Percentiles rank a stretch among this genome's conserved stretches.
Conservation (phyloP, 371 early-diverging fungal genomes). For the Rhizopus delemar region DNA sequence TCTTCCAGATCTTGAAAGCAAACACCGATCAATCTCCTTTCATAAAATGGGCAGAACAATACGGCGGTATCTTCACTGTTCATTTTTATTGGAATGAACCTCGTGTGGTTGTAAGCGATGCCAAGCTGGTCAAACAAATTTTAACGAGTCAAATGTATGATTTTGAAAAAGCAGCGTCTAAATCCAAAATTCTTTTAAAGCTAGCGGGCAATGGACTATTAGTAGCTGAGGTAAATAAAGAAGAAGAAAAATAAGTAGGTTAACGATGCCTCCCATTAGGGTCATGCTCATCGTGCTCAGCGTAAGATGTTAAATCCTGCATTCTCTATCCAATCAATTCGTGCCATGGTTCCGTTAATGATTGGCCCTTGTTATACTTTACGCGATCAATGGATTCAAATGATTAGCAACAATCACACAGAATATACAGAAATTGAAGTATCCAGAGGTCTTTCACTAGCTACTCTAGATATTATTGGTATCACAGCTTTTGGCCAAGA, state of each 20-base stretch:
- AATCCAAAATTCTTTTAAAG: constrained; percentile 20
- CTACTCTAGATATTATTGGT: constrained; percentile 53
- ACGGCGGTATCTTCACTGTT: constrained; percentile 51
- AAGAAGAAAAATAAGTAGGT: background rate
- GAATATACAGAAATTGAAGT: constrained; percentile 4
- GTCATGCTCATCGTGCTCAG: constrained; percentile 60
- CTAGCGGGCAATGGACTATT: constrained; percentile 56
- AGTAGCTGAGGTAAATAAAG: constrained; percentile 38
- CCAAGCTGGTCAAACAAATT: constrained; percentile 49
- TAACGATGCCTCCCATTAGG: constrained; percentile 11
- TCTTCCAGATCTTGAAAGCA: constrained; percentile 42
- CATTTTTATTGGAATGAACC: constrained; percentile 48
- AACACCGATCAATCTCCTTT: constrained; percentile 50
- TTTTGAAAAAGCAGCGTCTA: constrained; percentile 39
- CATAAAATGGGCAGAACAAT: constrained; percentile 49
- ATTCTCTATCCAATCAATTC: constrained; percentile 52
- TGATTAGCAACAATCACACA: background rate
- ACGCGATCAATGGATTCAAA: constrained; percentile 33
- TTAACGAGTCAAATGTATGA: constrained; percentile 48
- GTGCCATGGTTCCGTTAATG: constrained; percentile 44
- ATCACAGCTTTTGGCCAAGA: constrained; percentile 51
- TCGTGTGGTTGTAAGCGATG: constrained; percentile 50
- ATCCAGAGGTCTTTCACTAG: background rate
- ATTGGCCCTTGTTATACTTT: constrained; percentile 27
- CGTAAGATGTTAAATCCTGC: constrained; percentile 68